Conservation (phyloP, 805 yeast genomes). For the Pichia cabralensis region DNA sequence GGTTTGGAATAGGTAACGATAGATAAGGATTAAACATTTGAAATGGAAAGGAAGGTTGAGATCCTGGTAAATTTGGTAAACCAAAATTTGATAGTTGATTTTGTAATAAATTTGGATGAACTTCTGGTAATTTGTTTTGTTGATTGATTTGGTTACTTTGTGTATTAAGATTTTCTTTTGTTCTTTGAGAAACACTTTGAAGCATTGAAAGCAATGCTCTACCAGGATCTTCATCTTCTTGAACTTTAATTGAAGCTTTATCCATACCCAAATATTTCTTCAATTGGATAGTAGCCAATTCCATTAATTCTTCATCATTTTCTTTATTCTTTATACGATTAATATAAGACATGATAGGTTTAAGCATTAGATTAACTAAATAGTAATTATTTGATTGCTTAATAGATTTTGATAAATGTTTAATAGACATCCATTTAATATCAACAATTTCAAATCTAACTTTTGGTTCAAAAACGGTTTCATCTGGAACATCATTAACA, state of each 20-base stretch:
- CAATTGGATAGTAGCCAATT: slow-evolving; percentile 54
- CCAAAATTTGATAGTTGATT: too few relatives aligned
- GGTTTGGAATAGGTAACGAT: slow-evolving; percentile 7
- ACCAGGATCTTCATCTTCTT: slow-evolving; percentile 49
- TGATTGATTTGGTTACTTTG: slow-evolving; percentile 1
- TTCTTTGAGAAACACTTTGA: slow-evolving; percentile 38
- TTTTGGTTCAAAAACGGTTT: slow-evolving; percentile 62
- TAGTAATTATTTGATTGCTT: slow-evolving; percentile 28
- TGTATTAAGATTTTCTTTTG: too few relatives aligned
- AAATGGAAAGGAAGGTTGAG: slow-evolving; percentile 16
- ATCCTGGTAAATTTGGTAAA: too few relatives aligned
- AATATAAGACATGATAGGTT: slow-evolving; percentile 46
- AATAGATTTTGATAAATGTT: slow-evolving; percentile 28
- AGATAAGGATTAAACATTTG: slow-evolving; percentile 21
- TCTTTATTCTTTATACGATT: slow-evolving; percentile 38
- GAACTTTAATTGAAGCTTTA: slow-evolving; percentile 18
- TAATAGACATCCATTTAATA: slow-evolving; percentile 70
- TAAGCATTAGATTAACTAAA: slow-evolving; percentile 37
- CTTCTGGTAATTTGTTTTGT: slow-evolving; percentile 5
- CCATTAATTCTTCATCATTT: slow-evolving; percentile 50
- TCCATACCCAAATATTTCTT: slow-evolving; percentile 55
- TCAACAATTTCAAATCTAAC: slow-evolving; percentile 83
- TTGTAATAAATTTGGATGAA: slow-evolving; percentile 9
- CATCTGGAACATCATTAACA: slow-evolving; percentile 69
- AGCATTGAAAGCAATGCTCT: slow-evolving; percentile 63